Base-by-base conservation (phyloP, 768 basidiomycete species). In the Hebeloma cylindrosporum region DNA sequence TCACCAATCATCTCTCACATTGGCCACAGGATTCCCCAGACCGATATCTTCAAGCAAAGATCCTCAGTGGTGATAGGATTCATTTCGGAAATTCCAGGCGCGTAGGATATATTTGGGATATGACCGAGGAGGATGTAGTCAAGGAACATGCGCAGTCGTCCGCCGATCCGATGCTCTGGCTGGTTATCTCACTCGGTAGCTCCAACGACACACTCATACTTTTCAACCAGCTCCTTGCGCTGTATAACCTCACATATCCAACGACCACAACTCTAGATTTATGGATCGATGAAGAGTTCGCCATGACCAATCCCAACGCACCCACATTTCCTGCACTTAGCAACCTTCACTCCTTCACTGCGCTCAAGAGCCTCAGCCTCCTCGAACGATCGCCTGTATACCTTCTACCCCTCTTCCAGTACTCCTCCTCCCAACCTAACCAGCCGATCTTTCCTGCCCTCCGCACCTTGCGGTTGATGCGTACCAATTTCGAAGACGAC, bases 41-140 rank as follows among this genome's bases (percentile, higher is more conserved):
- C 37, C 58, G 53, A 1, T 61, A 58, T 32, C 35, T 59, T 9
- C 60, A 59, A 40, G 58, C 58, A 10, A 59, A 59, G 29, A 43
- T 58, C 30, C 51, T 61, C 13, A 56, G 49, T 32, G 53, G 54
- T 4, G 39, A 54, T 32, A 48, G 56, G 28, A 56, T 61, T 22
- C 53, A 59, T 48, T 61, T 61, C 25, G 56, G 58, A 11, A 61
- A 61, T 29, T 56, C 54, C 7, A 45, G 37, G 29, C 54, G 54
- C 17, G 50, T 58, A 33, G 60, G 60, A 11, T 43, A 50, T 32
- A 45, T 52, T 5, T 61, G 57, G 60, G 53, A 59, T 31, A 56
- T 53, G 50, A 53, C 57, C 5, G 60, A 59, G 33, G 32, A 34
- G 11, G 50, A 47, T 6, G 56, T 55, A 10, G 29, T 57, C 26